Base-by-base conservation (phyloP, 805 yeast species). In the Saccharomycopsis lassenensis region DNA sequence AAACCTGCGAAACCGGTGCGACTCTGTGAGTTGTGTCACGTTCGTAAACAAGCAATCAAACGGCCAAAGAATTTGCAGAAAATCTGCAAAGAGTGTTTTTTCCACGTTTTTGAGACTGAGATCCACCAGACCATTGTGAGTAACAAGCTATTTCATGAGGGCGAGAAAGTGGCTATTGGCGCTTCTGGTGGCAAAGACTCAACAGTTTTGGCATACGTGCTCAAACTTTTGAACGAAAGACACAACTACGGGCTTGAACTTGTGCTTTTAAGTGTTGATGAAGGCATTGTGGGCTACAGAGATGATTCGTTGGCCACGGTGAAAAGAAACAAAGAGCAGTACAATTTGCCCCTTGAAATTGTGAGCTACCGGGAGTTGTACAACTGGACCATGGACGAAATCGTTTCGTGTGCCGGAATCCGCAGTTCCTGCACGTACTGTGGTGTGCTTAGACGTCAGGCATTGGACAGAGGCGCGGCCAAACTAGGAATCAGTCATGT, bases 121-220 rank as follows among this genome's bases (percentile, higher is more conserved):
- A 82, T 91, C 45, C 98, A 91, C 61, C 71, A 85, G 48, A 89
- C 98, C 2, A 89, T 91, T 31, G 62, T 67, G 10, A 62, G 70
- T 24, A 77, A 79, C 36, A 63, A 72, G 1, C 66, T 91, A 32
- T 91, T 91, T 50, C 55, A 72, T 17, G 65, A 61, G 0, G 97
- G 97, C 11, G 98, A 91, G 52, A 69, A 62, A 19, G 87, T 91
- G 2, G 98, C 97, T 12, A 87, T 91, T 17, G 99, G 99, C 12
- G 99, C 99, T 0, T 84, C 95, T 1, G 99, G 99, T 18, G 99
- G 99, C 36, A 91, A 91, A 51, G 99, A 91, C 55, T 84, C 95
- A 4, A 91, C 99, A 0, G 99, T 91, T 1, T 60, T 91, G 21
- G 98, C 97, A 0, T 74, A 87, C 31, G 73, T 91, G 2, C 57